phyloP scores from a whole-genome alignment of 2,329 filamentous ascomycete genomes.

The Sodiomyces alkalinus region DNA sequence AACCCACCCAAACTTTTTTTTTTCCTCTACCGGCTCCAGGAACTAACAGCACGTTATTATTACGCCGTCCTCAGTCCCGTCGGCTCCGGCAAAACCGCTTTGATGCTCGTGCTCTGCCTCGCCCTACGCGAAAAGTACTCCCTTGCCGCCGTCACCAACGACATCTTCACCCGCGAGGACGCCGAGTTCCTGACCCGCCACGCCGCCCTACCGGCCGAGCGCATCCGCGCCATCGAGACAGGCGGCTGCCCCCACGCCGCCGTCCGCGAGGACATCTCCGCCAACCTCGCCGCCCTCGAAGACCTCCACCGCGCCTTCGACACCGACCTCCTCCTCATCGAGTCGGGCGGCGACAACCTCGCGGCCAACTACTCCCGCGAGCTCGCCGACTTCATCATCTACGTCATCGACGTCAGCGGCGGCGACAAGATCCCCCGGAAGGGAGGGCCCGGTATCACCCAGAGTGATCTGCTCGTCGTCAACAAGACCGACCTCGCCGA shows the following conservation, averaged over 20 bases:
- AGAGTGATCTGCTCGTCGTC: constrained; percentile 82
- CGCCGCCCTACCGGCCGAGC: constrained; percentile 63
- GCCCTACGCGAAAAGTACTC: constrained; percentile 68
- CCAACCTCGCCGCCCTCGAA: constrained; percentile 85
- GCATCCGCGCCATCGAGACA: constrained; percentile 93
- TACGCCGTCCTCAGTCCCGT: constrained; percentile 54
- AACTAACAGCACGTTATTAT: too few species aligned
- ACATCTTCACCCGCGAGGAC: constrained; percentile 97
- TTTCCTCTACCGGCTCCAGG: constrained; percentile 2
- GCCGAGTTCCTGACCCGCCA: constrained; percentile 90
- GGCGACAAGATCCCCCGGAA: constrained; percentile 96
- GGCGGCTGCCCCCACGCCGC: constrained; percentile 95
- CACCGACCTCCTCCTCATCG: constrained; percentile 79
- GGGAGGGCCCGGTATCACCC: constrained; percentile 91
- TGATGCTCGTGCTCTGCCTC: constrained; percentile 87
- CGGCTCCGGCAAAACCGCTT: constrained; percentile 89
- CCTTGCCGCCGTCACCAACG: constrained; percentile 92
- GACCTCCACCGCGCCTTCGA: constrained; percentile 69
- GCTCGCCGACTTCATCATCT: constrained; percentile 93
- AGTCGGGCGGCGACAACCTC: constrained; percentile 90
- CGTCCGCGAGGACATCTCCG: constrained; percentile 89
- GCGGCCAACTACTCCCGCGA: constrained; percentile 94
- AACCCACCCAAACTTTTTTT: not conserved
- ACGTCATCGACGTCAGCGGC: constrained; percentile 93
- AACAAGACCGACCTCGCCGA: constrained; percentile 96